Evolutionary conservation across 805 yeast genomes (phyloP).

Genomic region (Pachysolen tannophilus): DNA sequence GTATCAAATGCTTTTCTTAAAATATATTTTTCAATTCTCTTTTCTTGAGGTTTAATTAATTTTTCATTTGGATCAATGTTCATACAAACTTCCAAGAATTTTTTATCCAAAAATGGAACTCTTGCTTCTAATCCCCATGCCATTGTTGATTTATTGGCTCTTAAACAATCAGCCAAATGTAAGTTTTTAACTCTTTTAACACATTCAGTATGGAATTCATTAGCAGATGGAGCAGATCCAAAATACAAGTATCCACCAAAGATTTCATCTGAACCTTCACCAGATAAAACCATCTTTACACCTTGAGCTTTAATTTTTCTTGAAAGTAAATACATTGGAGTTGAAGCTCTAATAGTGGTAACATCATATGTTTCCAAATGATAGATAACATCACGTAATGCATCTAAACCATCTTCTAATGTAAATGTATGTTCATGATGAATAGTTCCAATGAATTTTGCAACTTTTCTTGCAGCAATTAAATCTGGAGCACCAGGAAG

Average conservation of each 20-base stretch:
- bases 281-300: slow-evolving; percentile 97
- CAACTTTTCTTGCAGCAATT: slow-evolving; percentile 93
- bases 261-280: slow-evolving; percentile 98
- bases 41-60: slow-evolving; percentile 63
- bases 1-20: slow-evolving; percentile 98
- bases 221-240: slow-evolving; percentile 90
- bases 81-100: slow-evolving; percentile 88
- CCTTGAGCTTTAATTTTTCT: slow-evolving; percentile 99
- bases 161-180: slow-evolving; percentile 92
- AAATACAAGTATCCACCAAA: slow-evolving; percentile 98
- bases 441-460: slow-evolving; percentile 89
- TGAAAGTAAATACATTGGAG: slow-evolving; percentile 95
- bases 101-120: slow-evolving; percentile 96
- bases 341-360: slow-evolving; percentile 97
- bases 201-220: slow-evolving; percentile 92
- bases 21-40: slow-evolving; percentile 88
- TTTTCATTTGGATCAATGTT: slow-evolving; percentile 92
- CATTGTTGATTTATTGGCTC: slow-evolving; percentile 99
- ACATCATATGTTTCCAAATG: slow-evolving; percentile 98
- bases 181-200: slow-evolving; percentile 95
- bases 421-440: slow-evolving; percentile 99
- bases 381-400: slow-evolving; percentile 87
- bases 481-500: slow-evolving; percentile 97
- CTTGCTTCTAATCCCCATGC: slow-evolving; percentile 99
- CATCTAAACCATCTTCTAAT: slow-evolving; percentile 92